Evolutionary conservation across 371 early-diverging fungal species (phyloP).

Genomic region (Lichtheimia ornata): DNA sequence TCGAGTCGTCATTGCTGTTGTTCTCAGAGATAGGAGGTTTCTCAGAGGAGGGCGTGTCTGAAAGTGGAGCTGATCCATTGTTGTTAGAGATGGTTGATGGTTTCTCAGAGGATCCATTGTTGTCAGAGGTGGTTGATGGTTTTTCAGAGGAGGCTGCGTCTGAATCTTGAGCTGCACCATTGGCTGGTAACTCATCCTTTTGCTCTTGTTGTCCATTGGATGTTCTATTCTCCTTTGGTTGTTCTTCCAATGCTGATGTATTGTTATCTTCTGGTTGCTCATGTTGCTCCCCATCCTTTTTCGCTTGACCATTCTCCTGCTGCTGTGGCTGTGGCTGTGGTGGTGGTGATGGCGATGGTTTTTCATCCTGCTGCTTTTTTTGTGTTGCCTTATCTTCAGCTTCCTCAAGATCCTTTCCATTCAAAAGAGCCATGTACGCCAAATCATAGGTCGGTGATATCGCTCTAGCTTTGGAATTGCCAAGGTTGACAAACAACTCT

Average conservation of each 20-base stretch:
- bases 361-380: no score
- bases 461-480: conserved; percentile 33
- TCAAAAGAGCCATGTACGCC: conserved; percentile 56
- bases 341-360: neutral
- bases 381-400: neutral
- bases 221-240: no score
- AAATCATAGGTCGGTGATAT: conserved; percentile 52
- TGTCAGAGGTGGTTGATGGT: no score
- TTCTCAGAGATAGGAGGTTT: no score
- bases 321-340: neutral
- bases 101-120: no score
- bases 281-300: neutral
- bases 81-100: no score
- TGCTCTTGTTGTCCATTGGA: no score
- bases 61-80: no score
- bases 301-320: neutral
- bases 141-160: no score
- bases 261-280: neutral
- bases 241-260: neutral
- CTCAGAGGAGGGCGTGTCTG: no score
- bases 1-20: neutral
- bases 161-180: no score
- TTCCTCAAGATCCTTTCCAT: conserved; percentile 17
- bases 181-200: no score
- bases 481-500: conserved; percentile 41